Base-by-base conservation (phyloP, 495 filamentous ascomycete species). In the Peziza echinospora region DNA sequence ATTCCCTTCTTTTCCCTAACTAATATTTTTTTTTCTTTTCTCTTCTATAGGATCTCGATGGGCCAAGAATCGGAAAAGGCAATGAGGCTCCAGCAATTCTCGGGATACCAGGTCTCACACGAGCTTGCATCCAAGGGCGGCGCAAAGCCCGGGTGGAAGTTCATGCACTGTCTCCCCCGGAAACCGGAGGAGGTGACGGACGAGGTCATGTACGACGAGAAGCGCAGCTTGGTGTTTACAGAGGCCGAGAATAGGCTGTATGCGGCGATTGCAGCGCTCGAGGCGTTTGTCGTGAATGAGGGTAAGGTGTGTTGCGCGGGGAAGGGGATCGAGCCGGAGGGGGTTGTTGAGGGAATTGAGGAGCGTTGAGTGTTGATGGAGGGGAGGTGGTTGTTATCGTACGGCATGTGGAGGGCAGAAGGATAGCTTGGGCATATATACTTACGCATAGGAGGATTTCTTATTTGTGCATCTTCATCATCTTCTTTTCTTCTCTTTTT, bases 131-230 rank as follows among this genome's bases (percentile, higher is more conserved):
- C 77, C 64, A 70, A 76, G 40, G 89, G 87, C 34, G 84, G 84
- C 24, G 89, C 89, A 10, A 91, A 91, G 60, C 69, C 78, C 25
- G 68, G 70, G 49, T 97, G 89, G 89, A 84, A 82, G 64, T 97
- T 96, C 58, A 94, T 97, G 89, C 89, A 97, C 69, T 97, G 89
- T 60, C 63, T 97, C 44, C 89, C 89, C n/a, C 72, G 89, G 44
- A 85, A 97, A 54, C 73, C 70, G 0, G 87, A 97, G 64, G 89
- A 97, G 65, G 89, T 96, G 7, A 76, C 73, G 46, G 86, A 97
- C 60, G 85, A 83, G 55, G 86, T 97, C 1, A 93, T 96, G 59
- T 93, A 96, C 58, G n/a, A 19, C 21, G 74, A 80, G 26, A 62
- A 67, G 0, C 70, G 78, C 52, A 85, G 77, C 24, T 63, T 97